phyloP scores from a whole-genome alignment of 805 yeast genomes.

The Starmerella bombi region DNA sequence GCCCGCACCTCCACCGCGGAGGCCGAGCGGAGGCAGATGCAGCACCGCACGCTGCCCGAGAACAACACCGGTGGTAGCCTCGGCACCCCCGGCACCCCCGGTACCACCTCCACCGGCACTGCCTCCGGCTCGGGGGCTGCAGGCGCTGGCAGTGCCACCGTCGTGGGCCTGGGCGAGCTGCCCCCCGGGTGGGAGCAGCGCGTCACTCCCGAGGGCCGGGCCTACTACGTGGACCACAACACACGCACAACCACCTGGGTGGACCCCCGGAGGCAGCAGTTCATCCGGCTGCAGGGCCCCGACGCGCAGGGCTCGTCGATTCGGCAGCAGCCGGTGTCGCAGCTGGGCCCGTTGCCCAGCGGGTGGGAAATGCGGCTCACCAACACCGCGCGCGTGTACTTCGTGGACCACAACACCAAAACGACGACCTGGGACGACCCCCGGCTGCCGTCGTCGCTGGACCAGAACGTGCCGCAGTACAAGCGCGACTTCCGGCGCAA shows the following conservation, averaged over 20 bases:
- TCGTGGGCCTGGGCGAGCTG: constrained; percentile 90
- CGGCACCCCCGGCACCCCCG: constrained; percentile 1
- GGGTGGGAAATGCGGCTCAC: constrained; percentile 99
- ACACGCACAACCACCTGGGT: constrained; percentile 99
- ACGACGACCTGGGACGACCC: constrained; percentile 99
- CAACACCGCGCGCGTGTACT: constrained; percentile 94
- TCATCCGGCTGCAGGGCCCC: constrained; percentile 81
- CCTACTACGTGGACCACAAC: constrained; percentile 96
- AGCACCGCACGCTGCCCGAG: constrained; percentile 80
- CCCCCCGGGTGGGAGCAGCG: constrained; percentile 99
- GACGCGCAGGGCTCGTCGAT: constrained; percentile 65
- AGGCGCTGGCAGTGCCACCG: constrained; percentile 55
- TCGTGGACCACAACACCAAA: constrained; percentile 97
- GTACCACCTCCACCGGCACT: constrained; percentile 33
- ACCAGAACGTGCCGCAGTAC: constrained; percentile 97
- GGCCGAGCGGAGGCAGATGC: constrained; percentile 79
- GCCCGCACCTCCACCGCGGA: constrained; percentile 52
- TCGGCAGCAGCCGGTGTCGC: constrained; percentile 96
- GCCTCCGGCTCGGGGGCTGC: constrained; percentile 27
- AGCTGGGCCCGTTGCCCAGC: constrained; percentile 91
- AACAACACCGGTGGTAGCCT: constrained; percentile 33
- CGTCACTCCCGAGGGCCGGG: constrained; percentile 94
- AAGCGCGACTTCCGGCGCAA: constrained; percentile 98
- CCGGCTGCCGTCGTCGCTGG: constrained; percentile 89
- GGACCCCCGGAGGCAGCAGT: constrained; percentile 97